These are phyloP conservation scores for Musa schizocarpa DNA, from an alignment of 176 grass and related monocot genomes.

Conservation along the genomic window DNA sequence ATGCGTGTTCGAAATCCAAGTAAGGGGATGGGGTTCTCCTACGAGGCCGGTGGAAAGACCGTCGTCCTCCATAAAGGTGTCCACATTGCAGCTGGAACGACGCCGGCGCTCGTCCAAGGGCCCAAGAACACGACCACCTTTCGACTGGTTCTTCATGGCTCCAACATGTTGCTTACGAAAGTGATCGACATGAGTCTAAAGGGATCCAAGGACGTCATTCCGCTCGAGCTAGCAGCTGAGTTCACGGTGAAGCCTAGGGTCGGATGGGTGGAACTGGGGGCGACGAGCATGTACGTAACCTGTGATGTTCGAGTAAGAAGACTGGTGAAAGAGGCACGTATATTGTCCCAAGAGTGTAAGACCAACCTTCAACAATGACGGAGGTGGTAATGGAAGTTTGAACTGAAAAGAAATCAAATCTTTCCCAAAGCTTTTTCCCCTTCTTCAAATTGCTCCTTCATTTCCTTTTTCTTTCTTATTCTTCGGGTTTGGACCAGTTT, in stretches of 20 bases:
- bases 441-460: no score
- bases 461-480: no score
- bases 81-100: not conserved
- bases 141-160: not conserved
- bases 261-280: not conserved
- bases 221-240: not conserved
- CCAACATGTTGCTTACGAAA: not conserved
- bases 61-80: constrained; percentile 10
- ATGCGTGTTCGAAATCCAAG: constrained; percentile 55
- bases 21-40: constrained; percentile 42
- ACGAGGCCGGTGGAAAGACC: constrained; percentile 28
- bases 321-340: not conserved
- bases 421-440: no score
- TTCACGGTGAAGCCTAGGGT: not conserved
- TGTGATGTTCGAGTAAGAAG: not conserved
- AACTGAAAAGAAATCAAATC: not conserved
- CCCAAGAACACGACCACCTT: not conserved
- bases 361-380: not conserved
- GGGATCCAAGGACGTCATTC: not conserved
- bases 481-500: no score
- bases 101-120: not conserved
- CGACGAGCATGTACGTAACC: not conserved
- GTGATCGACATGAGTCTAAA: not conserved
- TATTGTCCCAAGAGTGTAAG: not conserved
- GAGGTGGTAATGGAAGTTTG: not conserved